Evolutionary conservation across 306 rosid genomes (phyloP).

Genomic region (Vachellia pachyceras): DNA sequence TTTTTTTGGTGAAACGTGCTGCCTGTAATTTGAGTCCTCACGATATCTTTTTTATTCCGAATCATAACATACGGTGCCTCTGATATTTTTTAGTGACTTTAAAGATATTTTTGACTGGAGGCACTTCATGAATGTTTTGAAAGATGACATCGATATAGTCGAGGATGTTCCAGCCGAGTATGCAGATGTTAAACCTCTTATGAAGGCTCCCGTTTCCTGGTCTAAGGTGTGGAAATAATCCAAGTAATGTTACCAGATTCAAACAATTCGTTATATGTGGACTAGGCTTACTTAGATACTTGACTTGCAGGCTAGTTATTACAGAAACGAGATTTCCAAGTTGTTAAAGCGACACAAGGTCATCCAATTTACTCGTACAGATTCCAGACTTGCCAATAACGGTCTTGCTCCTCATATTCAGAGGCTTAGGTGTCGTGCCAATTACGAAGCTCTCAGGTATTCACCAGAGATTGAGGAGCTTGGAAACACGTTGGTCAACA

Average conservation of each 20-base stretch:
- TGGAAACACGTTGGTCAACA: constrained; percentile 69
- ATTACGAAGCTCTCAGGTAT: constrained; percentile 82
- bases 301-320: constrained; percentile 88
- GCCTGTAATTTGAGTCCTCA: constrained; percentile 32
- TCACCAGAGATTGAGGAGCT: constrained; percentile 83
- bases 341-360: constrained; percentile 71
- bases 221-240: constrained; percentile 69
- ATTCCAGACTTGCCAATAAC: constrained; percentile 91
- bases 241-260: neutral
- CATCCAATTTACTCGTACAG: constrained; percentile 76
- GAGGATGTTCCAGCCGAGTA: constrained; percentile 74
- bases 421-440: constrained; percentile 87
- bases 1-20: too few relatives aligned
- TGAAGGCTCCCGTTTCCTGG: constrained; percentile 97
- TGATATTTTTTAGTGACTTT: constrained; percentile 72
- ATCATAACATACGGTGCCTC: constrained; percentile 37
- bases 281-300: constrained; percentile 47
- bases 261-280: constrained; percentile 9
- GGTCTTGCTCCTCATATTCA: constrained; percentile 84
- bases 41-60: constrained; percentile 20
- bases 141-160: constrained; percentile 76
- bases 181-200: constrained; percentile 58
- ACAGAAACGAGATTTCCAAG: constrained; percentile 71
- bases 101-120: constrained; percentile 98
- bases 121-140: constrained; percentile 80